Evolutionary conservation across 306 rosid genomes (phyloP), one percentile per base, ranked within the genome.

Genomic region (Castanea sativa): DNA sequence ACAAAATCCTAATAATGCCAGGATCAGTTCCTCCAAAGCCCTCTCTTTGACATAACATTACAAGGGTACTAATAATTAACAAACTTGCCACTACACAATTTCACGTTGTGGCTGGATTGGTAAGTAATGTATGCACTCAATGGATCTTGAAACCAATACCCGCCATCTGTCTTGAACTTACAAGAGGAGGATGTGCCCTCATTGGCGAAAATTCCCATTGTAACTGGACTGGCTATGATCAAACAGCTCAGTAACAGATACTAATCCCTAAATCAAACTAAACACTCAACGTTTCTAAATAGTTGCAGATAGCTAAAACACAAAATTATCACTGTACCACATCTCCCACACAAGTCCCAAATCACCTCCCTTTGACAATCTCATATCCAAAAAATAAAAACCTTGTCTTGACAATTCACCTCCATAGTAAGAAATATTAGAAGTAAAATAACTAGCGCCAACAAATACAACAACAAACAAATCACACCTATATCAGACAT

Each of bases 1-100:
- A 35, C 16, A 55, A 53, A 71, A 58, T 71, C 61, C 71, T 43
- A 43, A 12, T n/a, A 32, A 35, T 68, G 72, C 7, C 72, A 18
- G 2, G 45, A 35, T 8, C 51, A 33, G 49, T 67, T 67, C 53
- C 20, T 18, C 72, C 72, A 68, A 33, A 38, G 52, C 72, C 53
- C 72, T 8, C 72, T 68, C 38, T 68, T n/a, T 68, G 52, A 68
- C 52, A 68, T 49, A 68, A 68, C 72, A 68, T 68, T 35, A n/a
- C 4, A 19, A 49, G 52, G 52, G 52, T 19, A 68, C 13, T 35
- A 35, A 35, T n/a, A 53, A n/a, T 71, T 23, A 57, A n/a, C 61
- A 57, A 58, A 20, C 76, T 29, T 59, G 16, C 63, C 23, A 10
- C 11, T 6, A 43, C 67, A 67, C 38, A 30, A 68, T 68, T 57